Conservation (phyloP, 169 alveolate species). For the Hepatocystis sp. region DNA sequence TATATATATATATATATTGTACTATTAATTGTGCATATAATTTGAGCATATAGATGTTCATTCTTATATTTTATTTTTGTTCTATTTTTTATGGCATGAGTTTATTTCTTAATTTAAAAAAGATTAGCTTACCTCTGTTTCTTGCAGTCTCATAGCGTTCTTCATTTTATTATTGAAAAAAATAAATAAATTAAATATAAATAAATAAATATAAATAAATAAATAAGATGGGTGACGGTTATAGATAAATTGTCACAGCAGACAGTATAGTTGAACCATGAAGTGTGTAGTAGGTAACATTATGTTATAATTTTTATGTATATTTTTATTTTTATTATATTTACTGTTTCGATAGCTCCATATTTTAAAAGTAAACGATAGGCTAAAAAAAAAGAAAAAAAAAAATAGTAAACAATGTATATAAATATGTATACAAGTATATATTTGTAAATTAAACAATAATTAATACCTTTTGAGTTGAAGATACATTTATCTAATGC, state of each 20-base stretch:
- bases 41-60: not conserved
- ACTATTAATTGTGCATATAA: too few species aligned
- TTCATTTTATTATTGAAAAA: conserved; percentile 11
- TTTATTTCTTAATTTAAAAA: not conserved
- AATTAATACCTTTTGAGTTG: conserved; percentile 57
- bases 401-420: not conserved
- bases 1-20: not conserved
- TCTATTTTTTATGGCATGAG: not conserved
- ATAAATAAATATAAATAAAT: conserved; percentile 6
- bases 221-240: not conserved
- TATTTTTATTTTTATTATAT: conserved; percentile 13
- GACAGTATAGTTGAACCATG: not conserved
- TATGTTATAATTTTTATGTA: not conserved
- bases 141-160: conserved; percentile 8
- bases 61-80: not conserved
- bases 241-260: not conserved
- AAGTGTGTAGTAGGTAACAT: not conserved
- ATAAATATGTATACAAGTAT: not conserved
- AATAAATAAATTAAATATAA: not conserved
- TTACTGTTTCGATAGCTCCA: conserved; percentile 73
- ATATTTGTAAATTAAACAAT: conserved; percentile 1
- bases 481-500: conserved; percentile 58
- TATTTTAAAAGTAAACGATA: conserved; percentile 62
- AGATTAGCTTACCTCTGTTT: conserved; percentile 11
- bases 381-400: conserved; percentile 16